phyloP scores from a whole-genome alignment of 306 rosid species.

The Cicer cuneatum region DNA sequence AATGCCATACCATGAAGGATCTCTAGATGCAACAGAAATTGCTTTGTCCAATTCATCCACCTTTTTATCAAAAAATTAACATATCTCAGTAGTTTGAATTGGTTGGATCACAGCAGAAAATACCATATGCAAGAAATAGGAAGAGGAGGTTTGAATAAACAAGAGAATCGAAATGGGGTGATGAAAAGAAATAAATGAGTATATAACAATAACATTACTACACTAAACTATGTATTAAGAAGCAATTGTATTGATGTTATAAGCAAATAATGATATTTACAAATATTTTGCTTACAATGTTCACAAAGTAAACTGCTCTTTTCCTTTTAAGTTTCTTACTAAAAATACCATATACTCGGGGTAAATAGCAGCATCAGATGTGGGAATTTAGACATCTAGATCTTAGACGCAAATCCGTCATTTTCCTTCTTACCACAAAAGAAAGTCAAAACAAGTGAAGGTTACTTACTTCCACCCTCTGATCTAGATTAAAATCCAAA shows the following conservation, averaged over 20 bases:
- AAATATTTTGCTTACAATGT: constrained; percentile 1
- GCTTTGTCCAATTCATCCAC: constrained; percentile 97
- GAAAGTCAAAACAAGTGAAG: background rate
- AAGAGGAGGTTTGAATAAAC: too few species aligned
- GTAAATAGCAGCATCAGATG: background rate
- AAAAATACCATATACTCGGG: background rate
- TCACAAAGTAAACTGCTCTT: background rate
- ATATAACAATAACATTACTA: background rate
- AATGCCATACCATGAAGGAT: constrained; percentile 87
- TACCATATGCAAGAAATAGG: background rate
- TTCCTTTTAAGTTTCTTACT: background rate
- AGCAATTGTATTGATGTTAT: background rate
- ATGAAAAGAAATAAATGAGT: background rate
- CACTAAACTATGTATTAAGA: constrained; percentile 4
- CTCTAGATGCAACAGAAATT: constrained; percentile 89
- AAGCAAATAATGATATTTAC: constrained; percentile 8
- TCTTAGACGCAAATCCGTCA: background rate
- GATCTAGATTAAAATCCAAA: constrained; percentile 5
- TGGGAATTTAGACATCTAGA: background rate
- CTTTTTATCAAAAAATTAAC: constrained; percentile 91
- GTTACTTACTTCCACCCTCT: background rate
- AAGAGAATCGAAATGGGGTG: too few species aligned
- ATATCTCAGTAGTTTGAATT: constrained; percentile 60
- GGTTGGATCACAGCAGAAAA: constrained; percentile 28
- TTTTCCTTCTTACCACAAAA: constrained; percentile 7